Evolutionary conservation across 768 basidiomycete genomes (phyloP), one percentile per base, ranked within the genome.

Genomic region (Tricholoma bakamatsutake): DNA sequence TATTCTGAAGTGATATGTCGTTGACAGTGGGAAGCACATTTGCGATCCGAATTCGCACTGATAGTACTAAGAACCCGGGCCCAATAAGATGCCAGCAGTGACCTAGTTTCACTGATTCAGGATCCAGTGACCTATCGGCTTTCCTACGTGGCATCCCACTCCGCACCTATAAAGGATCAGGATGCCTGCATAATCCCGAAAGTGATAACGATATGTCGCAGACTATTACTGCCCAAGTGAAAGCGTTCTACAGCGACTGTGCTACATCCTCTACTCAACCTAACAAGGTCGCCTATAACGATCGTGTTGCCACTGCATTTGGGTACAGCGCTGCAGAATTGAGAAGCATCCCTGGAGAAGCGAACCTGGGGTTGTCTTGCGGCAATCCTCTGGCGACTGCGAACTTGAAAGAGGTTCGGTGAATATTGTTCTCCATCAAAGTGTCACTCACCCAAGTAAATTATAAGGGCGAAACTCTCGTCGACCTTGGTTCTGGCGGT

Each of bases 401-500:
- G 0, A 72, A 64, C 35, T 66, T 84, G 51, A 77, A 74, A 63
- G 66, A 75, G 61, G 82, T 79, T 51, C 0, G 64, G 47, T n/a
- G 5, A 51, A 11, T 42, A 8, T 54, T 12, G 21, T 35, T 34
- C 8, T 5, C 48, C 15, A 9, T 27, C n/a, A 5, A 10, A 15
- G 33, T 47, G 10, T 10, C 7, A 40, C 39, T 13, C 13, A 27
- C 43, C 28, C 15, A 15, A 49, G 35, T 51, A 27, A 24, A 13
- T n/a, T n/a, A 30, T 17, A 57, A 83, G 82, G 83, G 83, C 45
- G 83, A 85, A 66, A 69, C 63, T 0, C 76, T 83, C 3, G 62
- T 85, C 1, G 80, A 85, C 62, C 71, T 85, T 6, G 83, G 83
- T 7, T 80, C 76, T 2, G 82, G 83, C 1, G 80, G 75, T 1